Evolutionary conservation across 768 basidiomycete genomes (phyloP), one percentile per base, ranked within the genome.

Genomic region (Tricholoma flavovirens): DNA sequence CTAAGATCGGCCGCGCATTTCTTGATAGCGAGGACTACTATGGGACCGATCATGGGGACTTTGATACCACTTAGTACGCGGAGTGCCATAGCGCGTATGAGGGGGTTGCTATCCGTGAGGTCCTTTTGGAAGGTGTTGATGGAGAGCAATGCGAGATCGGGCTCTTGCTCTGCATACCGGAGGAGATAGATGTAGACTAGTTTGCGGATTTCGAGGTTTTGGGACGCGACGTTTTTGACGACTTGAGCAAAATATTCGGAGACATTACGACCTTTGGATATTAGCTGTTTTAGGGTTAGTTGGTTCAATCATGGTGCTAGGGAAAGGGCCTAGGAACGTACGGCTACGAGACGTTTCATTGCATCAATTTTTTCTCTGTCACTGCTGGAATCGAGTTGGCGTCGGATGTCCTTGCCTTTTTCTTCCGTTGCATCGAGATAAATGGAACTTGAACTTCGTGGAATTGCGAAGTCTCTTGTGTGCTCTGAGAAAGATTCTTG

Each of bases 91-190:
- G 94, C 93, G 19, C 97, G 86, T 56, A 98, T 98, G 63, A 97
- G 82, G 0, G 95, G 96, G 59, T 88, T 97, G 30, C 86, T 76
- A 65, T 98, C 97, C 4, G 87, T 84, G 29, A 99, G 77, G 72
- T 99, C 97, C 71, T 92, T 93, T 70, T 99, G 97, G 67, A 98
- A 98, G 1, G 96, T 96, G 73, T 99, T 99, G 76, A 99, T 96
- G 2, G 94, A 95, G 29, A 99, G 79, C 49, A 99, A 73, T 1
- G 96, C 90, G 49, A 98, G 85, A 70, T 98, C 97, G 12, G 97
- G 95, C 64, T 97, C 94, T 32, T 86, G 83, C 40, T 90, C 86
- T 50, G 97, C 93, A 71, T 97, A 95, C 57, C 93, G 87, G 45
- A 98, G 76, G 60, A 99, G 86, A 74, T 96, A 99, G 60, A 98